Evolutionary conservation across 495 filamentous ascomycete species (phyloP), one percentile per base, ranked within the genome.

Genomic region (Penicillium lagena): DNA sequence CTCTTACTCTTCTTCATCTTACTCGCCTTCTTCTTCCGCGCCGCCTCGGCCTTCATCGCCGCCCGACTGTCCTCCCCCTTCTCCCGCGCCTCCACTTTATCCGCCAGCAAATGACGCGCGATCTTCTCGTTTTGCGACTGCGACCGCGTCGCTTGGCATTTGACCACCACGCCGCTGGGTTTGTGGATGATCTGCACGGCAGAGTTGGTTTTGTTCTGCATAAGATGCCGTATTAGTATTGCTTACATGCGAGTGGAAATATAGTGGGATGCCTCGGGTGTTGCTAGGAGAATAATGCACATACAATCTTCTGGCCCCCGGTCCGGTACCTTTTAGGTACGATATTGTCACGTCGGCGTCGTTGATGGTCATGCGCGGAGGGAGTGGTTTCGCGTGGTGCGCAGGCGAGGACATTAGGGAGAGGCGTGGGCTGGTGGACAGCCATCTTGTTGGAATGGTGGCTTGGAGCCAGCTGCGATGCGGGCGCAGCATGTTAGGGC

Each of bases 231-330:
- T 7, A 35, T 37, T 14, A 44, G 29, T 38, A 40, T 32, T 48
- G 43, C 3, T 9, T 4, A 9, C 9, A 29, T 17, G 15, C 12
- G 47, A 17, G 10, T 29, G 39, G 36, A 44, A 22, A 22, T 22
- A 22, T 22, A 22, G 22, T 6, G 3, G 22, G 22, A 22, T 22
- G 3, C 6, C 22, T 22, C 22, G 22, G 4, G 0, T 22, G 22
- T 17, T 4, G 17, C 1, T 1, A 31, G 31, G 14, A n/a, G 17
- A 38, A 32, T 7, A 40, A 34, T 45, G 38, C 28, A 42, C 62
- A 10, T 53, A 76, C 60, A 66, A 96, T 97, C 64, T 97, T 97
- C 64, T 98, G 93, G 0, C 93, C 93, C 93, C 93, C 1, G 93
- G 93, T 9, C 93, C 93, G 55, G 79, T 86, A 56, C 93, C 93